phyloP scores from a whole-genome alignment of 2,329 filamentous ascomycete genomes.

The Pyrenochaeta sp. region DNA sequence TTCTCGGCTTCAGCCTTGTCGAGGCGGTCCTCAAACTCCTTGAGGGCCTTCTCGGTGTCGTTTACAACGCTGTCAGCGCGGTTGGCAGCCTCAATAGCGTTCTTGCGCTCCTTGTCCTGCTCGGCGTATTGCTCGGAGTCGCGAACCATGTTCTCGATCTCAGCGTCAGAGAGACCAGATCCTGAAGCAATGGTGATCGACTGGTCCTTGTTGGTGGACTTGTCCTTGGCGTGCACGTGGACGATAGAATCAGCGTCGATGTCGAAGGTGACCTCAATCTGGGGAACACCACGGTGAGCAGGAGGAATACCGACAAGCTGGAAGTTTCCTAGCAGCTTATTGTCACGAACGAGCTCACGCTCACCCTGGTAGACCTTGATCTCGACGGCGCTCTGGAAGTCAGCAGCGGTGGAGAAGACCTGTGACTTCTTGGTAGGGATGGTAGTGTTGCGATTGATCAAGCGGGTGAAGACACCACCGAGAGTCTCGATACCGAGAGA shows the following conservation, averaged over 20 bases:
- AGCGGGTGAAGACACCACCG: conserved; percentile 94
- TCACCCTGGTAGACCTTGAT: conserved; percentile 99
- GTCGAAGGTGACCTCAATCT: conserved; percentile 98
- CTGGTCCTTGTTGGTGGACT: conserved; percentile 99
- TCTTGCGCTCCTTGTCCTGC: conserved; percentile 95
- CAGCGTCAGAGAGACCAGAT: conserved; percentile 91
- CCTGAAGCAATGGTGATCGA: conserved; percentile 98
- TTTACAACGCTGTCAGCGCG: conserved; percentile 94
- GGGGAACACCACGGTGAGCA: conserved; percentile 93
- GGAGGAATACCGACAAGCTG: conserved; percentile 97
- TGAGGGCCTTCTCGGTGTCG: conserved; percentile 97
- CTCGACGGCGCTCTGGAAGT: conserved; percentile 98
- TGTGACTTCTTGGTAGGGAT: conserved; percentile 99
- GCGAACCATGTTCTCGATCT: conserved; percentile 97
- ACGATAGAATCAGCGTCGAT: conserved; percentile 98
- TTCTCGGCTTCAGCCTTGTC: conserved; percentile 95
- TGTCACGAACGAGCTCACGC: conserved; percentile 97
- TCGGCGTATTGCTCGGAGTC: conserved; percentile 98
- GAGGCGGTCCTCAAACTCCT: conserved; percentile 93
- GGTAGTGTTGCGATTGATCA: conserved; percentile 99
- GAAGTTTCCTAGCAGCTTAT: conserved; percentile 99
- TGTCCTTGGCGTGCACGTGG: conserved; percentile 97
- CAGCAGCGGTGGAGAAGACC: conserved; percentile 95
- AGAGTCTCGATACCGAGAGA: conserved; percentile 99
- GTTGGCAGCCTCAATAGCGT: conserved; percentile 95